Conservation (phyloP, 768 basidiomycete genomes). For the Pisolithus microcarpus region DNA sequence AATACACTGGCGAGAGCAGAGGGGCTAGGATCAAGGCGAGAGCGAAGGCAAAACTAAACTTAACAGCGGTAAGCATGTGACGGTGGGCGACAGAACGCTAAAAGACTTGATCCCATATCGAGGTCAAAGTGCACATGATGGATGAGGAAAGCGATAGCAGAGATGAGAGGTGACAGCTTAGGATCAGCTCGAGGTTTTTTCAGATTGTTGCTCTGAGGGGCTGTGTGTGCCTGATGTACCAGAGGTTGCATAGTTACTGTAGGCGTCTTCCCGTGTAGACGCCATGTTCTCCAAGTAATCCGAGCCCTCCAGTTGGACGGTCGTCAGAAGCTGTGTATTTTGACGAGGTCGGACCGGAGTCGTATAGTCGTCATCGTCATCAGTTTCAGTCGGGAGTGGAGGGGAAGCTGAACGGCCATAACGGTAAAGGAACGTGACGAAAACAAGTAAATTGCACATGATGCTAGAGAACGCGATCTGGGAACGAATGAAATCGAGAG, state of each 20-base stretch:
- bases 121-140: too few species aligned
- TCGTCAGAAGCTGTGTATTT: conserved; percentile 9
- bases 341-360: neutral
- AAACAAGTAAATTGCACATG: conserved; percentile 17
- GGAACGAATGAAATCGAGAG: neutral
- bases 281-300: neutral
- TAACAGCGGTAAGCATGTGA: too few species aligned
- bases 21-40: too few species aligned
- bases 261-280: neutral
- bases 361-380: conserved; percentile 8
- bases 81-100: too few species aligned
- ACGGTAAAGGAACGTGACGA: conserved; percentile 13
- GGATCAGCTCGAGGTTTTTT: neutral
- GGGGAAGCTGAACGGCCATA: neutral
- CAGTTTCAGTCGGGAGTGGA: neutral
- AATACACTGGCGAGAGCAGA: too few species aligned
- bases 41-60: too few species aligned
- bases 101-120: too few species aligned
- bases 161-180: too few species aligned
- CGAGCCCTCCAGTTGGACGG: conserved; percentile 1
- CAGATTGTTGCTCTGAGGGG: too few species aligned
- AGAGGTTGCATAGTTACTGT: neutral
- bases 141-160: too few species aligned
- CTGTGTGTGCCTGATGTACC: too few species aligned
- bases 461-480: conserved; percentile 13